phyloP scores from a whole-genome alignment of 345 rosid genomes.

The Atalantia buxifolia region DNA sequence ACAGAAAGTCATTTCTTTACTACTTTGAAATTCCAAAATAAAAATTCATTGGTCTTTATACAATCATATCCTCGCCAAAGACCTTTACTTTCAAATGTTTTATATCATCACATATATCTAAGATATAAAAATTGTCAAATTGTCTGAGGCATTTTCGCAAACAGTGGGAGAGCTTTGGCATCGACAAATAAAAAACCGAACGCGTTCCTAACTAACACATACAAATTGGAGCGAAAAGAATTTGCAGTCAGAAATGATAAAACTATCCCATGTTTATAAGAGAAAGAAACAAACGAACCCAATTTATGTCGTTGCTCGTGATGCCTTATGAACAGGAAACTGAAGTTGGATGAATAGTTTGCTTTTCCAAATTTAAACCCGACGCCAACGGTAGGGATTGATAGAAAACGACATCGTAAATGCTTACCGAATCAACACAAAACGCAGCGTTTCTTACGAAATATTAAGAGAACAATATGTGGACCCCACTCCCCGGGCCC shows the following conservation, averaged over 20 bases:
- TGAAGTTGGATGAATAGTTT: background rate
- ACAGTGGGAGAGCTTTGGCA: background rate
- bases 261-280: background rate
- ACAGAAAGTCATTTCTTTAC: background rate
- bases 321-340: background rate
- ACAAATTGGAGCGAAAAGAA: background rate
- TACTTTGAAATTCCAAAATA: background rate
- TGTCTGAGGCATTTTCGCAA: conserved; percentile 5
- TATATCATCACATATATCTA: background rate
- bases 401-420: background rate
- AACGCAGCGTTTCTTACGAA: background rate
- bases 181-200: no score
- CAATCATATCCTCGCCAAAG: background rate
- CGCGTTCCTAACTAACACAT: background rate
- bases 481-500: background rate
- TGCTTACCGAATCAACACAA: no score
- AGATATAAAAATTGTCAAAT: background rate
- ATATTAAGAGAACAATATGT: background rate
- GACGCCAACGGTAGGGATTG: background rate
- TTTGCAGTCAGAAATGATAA: no score
- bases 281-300: background rate
- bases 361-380: background rate
- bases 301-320: background rate
- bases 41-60: background rate
- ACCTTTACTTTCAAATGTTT: background rate